Evolutionary conservation across 495 filamentous ascomycete species (phyloP).

Genomic region (Schizothecium vesticola): DNA sequence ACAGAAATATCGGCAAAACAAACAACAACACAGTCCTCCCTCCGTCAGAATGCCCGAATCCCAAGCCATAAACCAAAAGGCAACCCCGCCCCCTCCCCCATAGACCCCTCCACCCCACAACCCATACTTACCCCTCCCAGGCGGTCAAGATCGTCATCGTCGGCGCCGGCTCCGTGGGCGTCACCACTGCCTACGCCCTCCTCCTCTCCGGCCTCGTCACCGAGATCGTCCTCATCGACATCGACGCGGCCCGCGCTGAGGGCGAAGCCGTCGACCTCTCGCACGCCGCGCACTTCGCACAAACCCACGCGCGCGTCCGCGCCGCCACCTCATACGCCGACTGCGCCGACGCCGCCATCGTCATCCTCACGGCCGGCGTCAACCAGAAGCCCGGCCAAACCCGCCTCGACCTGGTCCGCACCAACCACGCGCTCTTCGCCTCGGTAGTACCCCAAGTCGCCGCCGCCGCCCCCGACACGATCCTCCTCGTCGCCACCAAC

Average conservation of each 20-base stretch:
- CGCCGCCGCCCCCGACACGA: slow-evolving; percentile 24
- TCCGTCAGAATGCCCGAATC: not conserved
- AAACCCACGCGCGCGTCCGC: slow-evolving; percentile 28
- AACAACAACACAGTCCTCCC: not conserved
- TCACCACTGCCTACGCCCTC: slow-evolving; percentile 51
- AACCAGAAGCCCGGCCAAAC: slow-evolving; percentile 34
- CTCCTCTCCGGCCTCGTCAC: slow-evolving; percentile 46
- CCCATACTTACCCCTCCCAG: not conserved
- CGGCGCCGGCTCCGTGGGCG: slow-evolving; percentile 51
- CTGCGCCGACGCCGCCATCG: slow-evolving; percentile 48
- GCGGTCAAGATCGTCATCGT: slow-evolving; percentile 37
- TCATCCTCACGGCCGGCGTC: slow-evolving; percentile 44
- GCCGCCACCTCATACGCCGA: slow-evolving; percentile 29
- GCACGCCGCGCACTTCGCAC: slow-evolving; percentile 33
- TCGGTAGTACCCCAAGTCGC: slow-evolving; percentile 25
- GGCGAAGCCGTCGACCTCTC: slow-evolving; percentile 37
- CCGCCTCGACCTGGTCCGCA: slow-evolving; percentile 26
- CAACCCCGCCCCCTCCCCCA: not conserved
- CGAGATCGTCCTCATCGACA: slow-evolving; percentile 43
- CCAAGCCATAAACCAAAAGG: not conserved
- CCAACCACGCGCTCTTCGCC: slow-evolving; percentile 26
- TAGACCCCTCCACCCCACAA: not conserved
- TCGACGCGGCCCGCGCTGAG: slow-evolving; percentile 28
- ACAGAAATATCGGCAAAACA: not conserved
- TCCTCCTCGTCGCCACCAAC: slow-evolving; percentile 31